A percentile compares a stretch with the other conserved stretches of the same genome.
These are phyloP conservation scores for Chlorophyllum brunneum DNA, from an alignment of 768 basidiomycete species.

Conservation along the genomic window DNA sequence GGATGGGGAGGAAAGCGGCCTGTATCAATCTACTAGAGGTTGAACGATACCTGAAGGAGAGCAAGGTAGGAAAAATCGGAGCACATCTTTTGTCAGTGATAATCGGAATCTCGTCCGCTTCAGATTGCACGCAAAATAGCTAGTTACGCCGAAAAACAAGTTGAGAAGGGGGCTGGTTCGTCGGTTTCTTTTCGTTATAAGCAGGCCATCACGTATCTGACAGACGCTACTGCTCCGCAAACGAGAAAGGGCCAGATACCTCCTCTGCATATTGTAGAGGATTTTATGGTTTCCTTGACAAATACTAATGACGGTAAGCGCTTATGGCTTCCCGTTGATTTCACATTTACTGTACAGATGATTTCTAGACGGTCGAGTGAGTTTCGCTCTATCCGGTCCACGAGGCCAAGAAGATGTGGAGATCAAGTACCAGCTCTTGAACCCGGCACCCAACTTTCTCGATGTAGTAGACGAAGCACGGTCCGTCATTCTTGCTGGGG, in stretches of 20 bases:
- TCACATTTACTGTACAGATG: background rate
- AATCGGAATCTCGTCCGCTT: background rate
- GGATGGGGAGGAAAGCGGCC: constrained; percentile 62
- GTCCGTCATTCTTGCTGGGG: constrained; percentile 88
- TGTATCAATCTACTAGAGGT: constrained; percentile 85
- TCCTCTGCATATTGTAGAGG: constrained; percentile 76
- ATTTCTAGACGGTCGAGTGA: constrained; percentile 67
- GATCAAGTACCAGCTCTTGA: constrained; percentile 88
- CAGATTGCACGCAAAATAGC: constrained; percentile 78
- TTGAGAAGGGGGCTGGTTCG: constrained; percentile 39
- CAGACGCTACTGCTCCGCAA: constrained; percentile 15
- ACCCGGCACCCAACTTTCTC: constrained; percentile 82
- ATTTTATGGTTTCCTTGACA: constrained; percentile 74
- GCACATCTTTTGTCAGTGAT: constrained; percentile 14
- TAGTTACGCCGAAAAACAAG: constrained; percentile 71
- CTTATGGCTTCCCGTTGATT: background rate
- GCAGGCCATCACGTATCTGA: background rate
- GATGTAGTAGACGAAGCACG: constrained; percentile 81
- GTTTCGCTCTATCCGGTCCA: constrained; percentile 44
- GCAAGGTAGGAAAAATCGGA: constrained; percentile 53
- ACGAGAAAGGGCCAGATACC: constrained; percentile 46
- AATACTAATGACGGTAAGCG: constrained; percentile 66
- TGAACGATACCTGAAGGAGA: constrained; percentile 72
- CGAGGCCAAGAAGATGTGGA: constrained; percentile 45
- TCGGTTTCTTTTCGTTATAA: background rate